Evolutionary conservation across 1,284 basidiomycete species (phyloP).

Genomic region (Pyrrhoderma lamaoense): DNA sequence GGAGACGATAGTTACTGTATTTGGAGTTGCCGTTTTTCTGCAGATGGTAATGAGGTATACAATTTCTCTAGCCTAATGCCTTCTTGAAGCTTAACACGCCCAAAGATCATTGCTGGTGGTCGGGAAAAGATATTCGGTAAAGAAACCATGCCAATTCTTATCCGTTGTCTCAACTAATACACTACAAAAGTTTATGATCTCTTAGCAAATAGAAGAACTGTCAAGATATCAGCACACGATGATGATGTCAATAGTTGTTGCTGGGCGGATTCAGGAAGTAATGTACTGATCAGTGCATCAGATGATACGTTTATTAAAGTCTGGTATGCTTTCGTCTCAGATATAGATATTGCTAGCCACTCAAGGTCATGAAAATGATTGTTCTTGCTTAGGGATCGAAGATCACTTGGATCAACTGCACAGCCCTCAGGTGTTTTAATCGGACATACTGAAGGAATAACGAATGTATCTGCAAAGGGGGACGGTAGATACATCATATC

Average conservation of each 20-base stretch:
- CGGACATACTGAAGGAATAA: conserved; percentile 93
- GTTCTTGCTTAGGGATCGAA: conserved; percentile 65
- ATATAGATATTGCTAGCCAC: background rate
- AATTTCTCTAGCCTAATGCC: background rate
- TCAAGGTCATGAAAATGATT: too few species aligned
- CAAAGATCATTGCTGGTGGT: conserved; percentile 75
- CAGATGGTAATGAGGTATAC: conserved; percentile 85
- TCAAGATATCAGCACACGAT: conserved; percentile 78
- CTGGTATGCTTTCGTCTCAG: conserved; percentile 51
- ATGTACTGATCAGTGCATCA: conserved; percentile 88
- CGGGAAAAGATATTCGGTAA: conserved; percentile 72
- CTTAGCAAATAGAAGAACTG: conserved; percentile 66
- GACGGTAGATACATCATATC: conserved; percentile 94
- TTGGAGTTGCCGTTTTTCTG: conserved; percentile 93
- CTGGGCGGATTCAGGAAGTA: conserved; percentile 89
- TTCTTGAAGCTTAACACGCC: conserved; percentile 58
- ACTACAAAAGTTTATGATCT: conserved; percentile 77
- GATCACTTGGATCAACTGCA: conserved; percentile 71
- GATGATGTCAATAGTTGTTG: conserved; percentile 96
- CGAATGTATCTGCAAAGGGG: conserved; percentile 82
- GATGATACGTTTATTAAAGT: conserved; percentile 95
- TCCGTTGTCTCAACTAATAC: conserved; percentile 1
- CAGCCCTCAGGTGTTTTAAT: conserved; percentile 90
- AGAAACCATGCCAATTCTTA: conserved; percentile 17
- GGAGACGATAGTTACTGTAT: conserved; percentile 63